Evolutionary conservation across 768 basidiomycete species (phyloP), one percentile per base, ranked within the genome.

Genomic region (Rhodotorula paludigena): DNA sequence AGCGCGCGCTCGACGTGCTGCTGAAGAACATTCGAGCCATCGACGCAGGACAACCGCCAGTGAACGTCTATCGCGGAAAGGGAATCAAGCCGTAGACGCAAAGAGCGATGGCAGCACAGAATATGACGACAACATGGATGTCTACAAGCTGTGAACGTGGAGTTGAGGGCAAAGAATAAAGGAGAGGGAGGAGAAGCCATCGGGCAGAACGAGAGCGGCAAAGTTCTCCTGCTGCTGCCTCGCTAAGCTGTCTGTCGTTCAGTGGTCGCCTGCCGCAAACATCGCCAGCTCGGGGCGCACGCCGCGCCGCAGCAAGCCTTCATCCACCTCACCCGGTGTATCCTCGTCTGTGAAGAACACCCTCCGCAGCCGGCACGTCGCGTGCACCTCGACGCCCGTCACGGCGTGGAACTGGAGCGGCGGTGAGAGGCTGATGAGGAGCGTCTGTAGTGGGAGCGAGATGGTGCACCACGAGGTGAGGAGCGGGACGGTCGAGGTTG

Each of bases 391-490:
- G 51, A 71, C 57, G 16, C 64, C 53, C 3, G 53, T 21, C 6
- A 63, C n/a, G 38, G 51, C 18, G 16, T 39, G 25, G 47, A 63
- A 56, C 28, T 44, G 39, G 0, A 33, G 47, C 1, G 63, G 48
- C 2, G 51, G 21, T 0, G 59, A 20, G 2, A 61, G 48, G 4
- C 21, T 25, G 36, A 5, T 18, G 55, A 57, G 32, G 63, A 21
- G 45, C 58, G 49, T 35, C 55, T 57, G 18, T 30, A 70, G 57
- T 1, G 69, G 60, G 23, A 67, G 66, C 21, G 66, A 23, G 35
- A 64, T 21, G n/a, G 55, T 60, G 9, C 39, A 56, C 64, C 66
- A 67, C n/a, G 52, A 51, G 2, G 70, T 64, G 42, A 67, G 62
- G 36, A 58, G 62, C 7, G 59, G 55, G 8, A 64, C 33, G 41